These are phyloP conservation scores for Medicago lupulina DNA, from an alignment of 306 rosid species.

Conservation along the genomic window DNA sequence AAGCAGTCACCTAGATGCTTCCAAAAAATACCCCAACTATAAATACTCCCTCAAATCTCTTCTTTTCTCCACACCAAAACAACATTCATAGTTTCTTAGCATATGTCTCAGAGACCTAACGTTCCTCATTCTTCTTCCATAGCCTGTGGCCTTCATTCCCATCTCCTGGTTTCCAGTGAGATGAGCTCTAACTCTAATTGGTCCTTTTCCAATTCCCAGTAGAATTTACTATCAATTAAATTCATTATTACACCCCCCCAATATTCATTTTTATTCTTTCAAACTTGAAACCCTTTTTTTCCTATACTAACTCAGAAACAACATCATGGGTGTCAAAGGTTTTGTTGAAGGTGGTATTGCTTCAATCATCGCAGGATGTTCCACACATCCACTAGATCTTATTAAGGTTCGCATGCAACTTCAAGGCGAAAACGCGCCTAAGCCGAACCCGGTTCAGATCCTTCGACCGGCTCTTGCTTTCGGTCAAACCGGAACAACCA, in stretches of 20 bases:
- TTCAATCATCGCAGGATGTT: constrained; percentile 72
- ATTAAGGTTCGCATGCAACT: constrained; percentile 90
- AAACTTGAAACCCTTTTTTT: not conserved
- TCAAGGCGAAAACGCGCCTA: constrained; percentile 64
- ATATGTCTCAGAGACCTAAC: constrained; percentile 76
- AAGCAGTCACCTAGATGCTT: not conserved
- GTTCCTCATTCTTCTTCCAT: constrained; percentile 76
- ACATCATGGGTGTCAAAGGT: constrained; percentile 68
- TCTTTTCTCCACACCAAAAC: not conserved
- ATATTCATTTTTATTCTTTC: not conserved
- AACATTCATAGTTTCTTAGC: constrained; percentile 27
- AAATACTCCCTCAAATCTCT: not conserved
- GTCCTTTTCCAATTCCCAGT: constrained; percentile 23
- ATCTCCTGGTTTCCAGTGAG: constrained; percentile 89
- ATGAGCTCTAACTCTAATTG: constrained; percentile 72
- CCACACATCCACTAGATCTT: constrained; percentile 77
- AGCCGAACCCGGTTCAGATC: constrained; percentile 39
- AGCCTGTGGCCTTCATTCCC: constrained; percentile 79
- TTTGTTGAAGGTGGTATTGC: constrained; percentile 82
- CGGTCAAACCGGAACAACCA: constrained; percentile 32
- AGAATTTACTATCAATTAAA: not conserved
- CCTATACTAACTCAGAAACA: not conserved
- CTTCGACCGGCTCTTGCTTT: constrained; percentile 66
- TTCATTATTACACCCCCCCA: not conserved
- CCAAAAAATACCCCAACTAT: constrained; percentile 23